Base-by-base conservation (phyloP, 306 rosid species). In the Medicago arabica region DNA sequence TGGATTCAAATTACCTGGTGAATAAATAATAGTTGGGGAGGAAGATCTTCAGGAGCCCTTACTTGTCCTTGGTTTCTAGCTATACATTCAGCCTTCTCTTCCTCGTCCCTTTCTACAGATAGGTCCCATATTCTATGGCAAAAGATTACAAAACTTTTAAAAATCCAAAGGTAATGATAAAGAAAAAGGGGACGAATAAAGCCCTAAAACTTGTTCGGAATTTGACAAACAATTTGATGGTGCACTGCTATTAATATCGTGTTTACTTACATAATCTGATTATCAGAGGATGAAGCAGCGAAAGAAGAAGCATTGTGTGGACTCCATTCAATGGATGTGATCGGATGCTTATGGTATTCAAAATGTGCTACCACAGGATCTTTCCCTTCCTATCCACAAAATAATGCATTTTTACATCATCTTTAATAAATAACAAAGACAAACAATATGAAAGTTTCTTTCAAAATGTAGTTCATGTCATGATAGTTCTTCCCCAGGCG, bases 281-380 rank as follows among this genome's bases (percentile, higher is more conserved):
- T 86, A 81, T 95, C 98, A 14, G 96, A 67, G 38, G 97, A 95
- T 10, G 97, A 75, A 69, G 87, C 97, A 25, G 97, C 93, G 86
- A 95, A 80, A 44, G 97, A 89, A 58, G 98, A 95, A 50, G 88
- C 91, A 76, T 95, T 96, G 21, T 95, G 96, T 8, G 96, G 92
- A 84, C 95, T 88, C 98, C 98, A 94, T 78, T 92, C 98, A 9
- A 94, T 94, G 71, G 97, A 90, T 68, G 98, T 92, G 76, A 94
- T 89, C 9, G 98, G 93, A 68, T 89, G 87, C 78, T 87, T 95
- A 25, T 92, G 98, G 83, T 90, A 92, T 75, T 88, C 91, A 74
- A 87, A 95, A 84, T 90, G 97, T 18, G 97, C 98, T 49, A 92
- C 92, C 7, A 90, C 89, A 74, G 97, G 67, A 88, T 90, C 92